Base-by-base conservation (phyloP, 345 rosid species). In the Citrus medica region DNA sequence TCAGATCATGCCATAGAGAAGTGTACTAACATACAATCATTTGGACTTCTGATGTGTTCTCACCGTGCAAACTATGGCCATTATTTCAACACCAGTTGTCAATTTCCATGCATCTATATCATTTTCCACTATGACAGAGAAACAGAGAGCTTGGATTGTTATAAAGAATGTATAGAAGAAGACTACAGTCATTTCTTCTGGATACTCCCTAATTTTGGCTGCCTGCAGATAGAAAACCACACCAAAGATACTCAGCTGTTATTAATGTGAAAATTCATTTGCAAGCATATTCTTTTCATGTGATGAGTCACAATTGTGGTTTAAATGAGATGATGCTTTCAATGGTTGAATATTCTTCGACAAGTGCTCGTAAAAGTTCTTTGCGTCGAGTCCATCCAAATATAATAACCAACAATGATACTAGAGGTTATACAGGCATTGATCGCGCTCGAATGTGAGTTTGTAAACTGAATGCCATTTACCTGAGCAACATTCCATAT, bases 21-120 rank as follows among this genome's bases (percentile, higher is more conserved):
- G 2, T 21, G 27, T 35, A 33, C 10, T 7, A 3, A 66, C 14
- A 38, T 2, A 67, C 40, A 2, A 16, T 46, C n/a, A 74, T 14
- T 5, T 9, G 62, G 72, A 42, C 16, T 35, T 33, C 2, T 9
- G 56, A 56, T 9, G 46, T 33, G 21, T 68, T 40, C 84, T 78
- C 42, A 87, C 89, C 86, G 84, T 68, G 83, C 27, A 81, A 13
- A 79, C 74, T 56, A 84, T 83, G 76, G 86, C 78, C 6, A 74
- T 42, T 28, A 83, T 67, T 81, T 84, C 89, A 71, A 81, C 76
- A 21, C 13, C 9, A 58, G 80, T 72, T 1, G 70, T 81, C 66
- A 87, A 1, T n/a, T 60, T 87, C 89, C 89, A 87, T 25, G 82
- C 84, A 46, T 71, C 27, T 42, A 76, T 79, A 67, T 76, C 67